These are phyloP conservation scores for Primulina eburnea DNA, from an alignment of 257 asterid genomes.

Conservation along the genomic window DNA sequence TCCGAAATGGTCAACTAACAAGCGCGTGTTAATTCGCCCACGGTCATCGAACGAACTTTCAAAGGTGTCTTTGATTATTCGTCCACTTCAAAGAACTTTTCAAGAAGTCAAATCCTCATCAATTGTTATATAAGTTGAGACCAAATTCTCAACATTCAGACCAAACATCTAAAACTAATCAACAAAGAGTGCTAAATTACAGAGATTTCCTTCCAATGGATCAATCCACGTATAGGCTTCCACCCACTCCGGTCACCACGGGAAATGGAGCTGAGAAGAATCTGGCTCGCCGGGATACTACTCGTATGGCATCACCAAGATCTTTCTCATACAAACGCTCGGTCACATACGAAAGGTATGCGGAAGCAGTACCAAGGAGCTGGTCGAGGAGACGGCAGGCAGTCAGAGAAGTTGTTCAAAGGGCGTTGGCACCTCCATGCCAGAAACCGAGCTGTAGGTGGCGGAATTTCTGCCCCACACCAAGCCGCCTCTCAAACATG, in stretches of 20 bases:
- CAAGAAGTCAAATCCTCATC: neutral
- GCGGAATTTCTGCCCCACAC: slow-evolving; percentile 64
- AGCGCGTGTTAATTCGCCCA: neutral
- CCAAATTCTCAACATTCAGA: neutral
- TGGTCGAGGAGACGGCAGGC: slow-evolving; percentile 38
- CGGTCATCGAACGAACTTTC: neutral
- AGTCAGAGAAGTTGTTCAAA: slow-evolving; percentile 49
- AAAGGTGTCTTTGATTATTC: neutral
- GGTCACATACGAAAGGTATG: slow-evolving; percentile 7
- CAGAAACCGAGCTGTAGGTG: slow-evolving; percentile 52
- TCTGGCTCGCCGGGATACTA: neutral
- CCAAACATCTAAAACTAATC: neutral
- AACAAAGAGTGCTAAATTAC: neutral
- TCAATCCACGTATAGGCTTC: neutral
- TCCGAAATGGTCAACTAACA: neutral
- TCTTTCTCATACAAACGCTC: neutral
- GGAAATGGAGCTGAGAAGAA: neutral
- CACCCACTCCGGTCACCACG: neutral
- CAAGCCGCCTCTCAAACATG: slow-evolving; percentile 53
- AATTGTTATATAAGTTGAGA: neutral
- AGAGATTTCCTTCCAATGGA: neutral
- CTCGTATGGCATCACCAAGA: neutral
- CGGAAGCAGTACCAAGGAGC: slow-evolving; percentile 3
- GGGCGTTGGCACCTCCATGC: slow-evolving; percentile 58
- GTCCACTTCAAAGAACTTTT: no score